Evolutionary conservation across 2,329 filamentous ascomycete species (phyloP).

Genomic region (Nothomitra cinnamomea): DNA sequence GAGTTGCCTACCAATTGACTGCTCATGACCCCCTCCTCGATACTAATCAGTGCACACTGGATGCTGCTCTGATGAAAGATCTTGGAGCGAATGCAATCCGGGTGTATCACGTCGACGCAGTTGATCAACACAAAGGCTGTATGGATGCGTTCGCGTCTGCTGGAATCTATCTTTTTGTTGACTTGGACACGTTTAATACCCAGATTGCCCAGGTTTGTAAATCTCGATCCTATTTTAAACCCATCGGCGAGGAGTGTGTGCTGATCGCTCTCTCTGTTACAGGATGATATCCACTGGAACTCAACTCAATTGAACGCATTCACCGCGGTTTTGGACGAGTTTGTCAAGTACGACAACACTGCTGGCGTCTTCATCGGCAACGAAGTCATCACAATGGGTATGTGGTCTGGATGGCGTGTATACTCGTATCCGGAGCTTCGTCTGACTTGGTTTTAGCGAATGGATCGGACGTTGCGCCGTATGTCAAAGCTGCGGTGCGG

Average conservation of each 20-base stretch:
- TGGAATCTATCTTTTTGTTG: conserved; percentile 71
- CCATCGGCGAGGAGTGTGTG: background rate
- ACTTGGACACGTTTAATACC: conserved; percentile 59
- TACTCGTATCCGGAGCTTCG: no score
- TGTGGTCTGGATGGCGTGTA: no score
- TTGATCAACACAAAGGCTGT: conserved; percentile 55
- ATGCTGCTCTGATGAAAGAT: conserved; percentile 60
- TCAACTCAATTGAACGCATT: conserved; percentile 51
- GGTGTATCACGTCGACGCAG: conserved; percentile 70
- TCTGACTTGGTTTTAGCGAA: conserved; percentile 19
- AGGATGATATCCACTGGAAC: conserved; percentile 54
- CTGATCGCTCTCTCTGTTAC: conserved; percentile 1
- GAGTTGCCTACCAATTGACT: conserved; percentile 31
- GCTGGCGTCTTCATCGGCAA: conserved; percentile 80
- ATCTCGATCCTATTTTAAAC: background rate
- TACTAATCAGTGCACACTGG: conserved; percentile 56
- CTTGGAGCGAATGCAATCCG: conserved; percentile 72
- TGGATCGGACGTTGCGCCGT: conserved; percentile 53
- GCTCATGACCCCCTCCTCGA: conserved; percentile 60
- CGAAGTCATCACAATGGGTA: conserved; percentile 51
- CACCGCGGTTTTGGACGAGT: conserved; percentile 56
- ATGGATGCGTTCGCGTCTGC: conserved; percentile 66
- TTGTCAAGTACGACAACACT: conserved; percentile 61
- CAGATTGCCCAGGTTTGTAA: conserved; percentile 44
- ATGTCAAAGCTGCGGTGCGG: conserved; percentile 62